phyloP scores from a whole-genome alignment of 352 stramenopile genomes.

The Globisporangium canariense region DNA sequence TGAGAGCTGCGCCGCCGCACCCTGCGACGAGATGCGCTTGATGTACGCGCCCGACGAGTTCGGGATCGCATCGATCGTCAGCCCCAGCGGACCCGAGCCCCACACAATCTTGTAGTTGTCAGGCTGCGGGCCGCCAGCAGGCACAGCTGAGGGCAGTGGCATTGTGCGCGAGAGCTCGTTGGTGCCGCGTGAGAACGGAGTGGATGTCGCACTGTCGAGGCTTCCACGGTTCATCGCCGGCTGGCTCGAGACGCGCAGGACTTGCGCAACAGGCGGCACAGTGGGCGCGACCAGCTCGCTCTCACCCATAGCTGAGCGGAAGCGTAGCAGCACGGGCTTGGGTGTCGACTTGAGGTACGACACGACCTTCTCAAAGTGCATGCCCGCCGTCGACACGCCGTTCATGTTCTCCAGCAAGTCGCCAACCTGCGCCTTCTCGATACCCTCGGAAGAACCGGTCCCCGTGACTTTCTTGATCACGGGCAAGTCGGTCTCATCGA shows the following conservation, averaged over 20 bases:
- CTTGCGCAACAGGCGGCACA: constrained; percentile 22
- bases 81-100: constrained; percentile 64
- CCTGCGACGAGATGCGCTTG: constrained; percentile 72
- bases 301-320: constrained; percentile 46
- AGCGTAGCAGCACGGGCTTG: constrained; percentile 74
- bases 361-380: constrained; percentile 84
- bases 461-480: constrained; percentile 89
- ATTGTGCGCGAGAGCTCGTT: constrained; percentile 23
- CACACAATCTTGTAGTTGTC: constrained; percentile 82
- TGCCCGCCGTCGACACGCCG: constrained; percentile 51
- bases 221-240: constrained; percentile 13
- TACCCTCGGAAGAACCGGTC: constrained; percentile 71
- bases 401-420: constrained; percentile 85
- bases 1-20: constrained; percentile 67
- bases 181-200: constrained; percentile 1
- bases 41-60: constrained; percentile 65
- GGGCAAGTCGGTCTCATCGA: constrained; percentile 72
- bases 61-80: constrained; percentile 79
- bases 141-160: constrained; percentile 15
- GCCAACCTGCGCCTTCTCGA: constrained; percentile 79
- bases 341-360: constrained; percentile 76
- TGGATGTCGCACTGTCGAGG: constrained; percentile 10
- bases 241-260: constrained; percentile 10
- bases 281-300: constrained; percentile 19
- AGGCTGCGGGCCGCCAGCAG: constrained; percentile 12